These are phyloP conservation scores for Penicillium decumbens DNA, from an alignment of 2,329 filamentous ascomycete species.

Conservation along the genomic window DNA sequence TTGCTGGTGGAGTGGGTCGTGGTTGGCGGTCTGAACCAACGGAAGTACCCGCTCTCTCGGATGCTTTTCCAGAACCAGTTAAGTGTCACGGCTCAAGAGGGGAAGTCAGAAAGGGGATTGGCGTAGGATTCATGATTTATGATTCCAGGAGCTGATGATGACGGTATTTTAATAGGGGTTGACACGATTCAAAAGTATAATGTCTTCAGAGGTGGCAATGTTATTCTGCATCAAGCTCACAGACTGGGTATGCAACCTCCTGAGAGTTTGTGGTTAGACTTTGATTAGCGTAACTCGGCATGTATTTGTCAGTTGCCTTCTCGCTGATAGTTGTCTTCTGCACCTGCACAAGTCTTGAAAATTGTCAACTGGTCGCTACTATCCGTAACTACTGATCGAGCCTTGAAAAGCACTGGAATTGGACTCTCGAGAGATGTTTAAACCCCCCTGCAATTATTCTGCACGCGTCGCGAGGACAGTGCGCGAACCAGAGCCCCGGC, in stretches of 20 bases:
- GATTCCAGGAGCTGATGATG: neutral
- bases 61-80: constrained; percentile 9
- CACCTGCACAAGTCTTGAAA: neutral
- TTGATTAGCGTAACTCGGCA: neutral
- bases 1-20: neutral
- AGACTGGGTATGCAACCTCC: too few relatives aligned
- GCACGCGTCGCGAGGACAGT: neutral
- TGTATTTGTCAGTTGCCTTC: neutral
- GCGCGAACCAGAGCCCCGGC: neutral
- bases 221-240: too few relatives aligned
- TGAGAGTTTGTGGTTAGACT: neutral
- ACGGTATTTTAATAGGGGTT: too few relatives aligned
- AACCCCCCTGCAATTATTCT: neutral
- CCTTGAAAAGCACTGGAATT: neutral
- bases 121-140: neutral
- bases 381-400: too few relatives aligned
- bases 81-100: neutral
- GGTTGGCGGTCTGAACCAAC: constrained; percentile 3
- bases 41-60: constrained; percentile 14
- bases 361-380: neutral
- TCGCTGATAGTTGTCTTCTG: neutral
- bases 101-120: neutral
- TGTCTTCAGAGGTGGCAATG: too few relatives aligned
- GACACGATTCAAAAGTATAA: too few relatives aligned
- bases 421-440: neutral